These are phyloP conservation scores for Backusella mclennaniae DNA, from an alignment of 192 early-diverging fungal species.

Conservation along the genomic window DNA sequence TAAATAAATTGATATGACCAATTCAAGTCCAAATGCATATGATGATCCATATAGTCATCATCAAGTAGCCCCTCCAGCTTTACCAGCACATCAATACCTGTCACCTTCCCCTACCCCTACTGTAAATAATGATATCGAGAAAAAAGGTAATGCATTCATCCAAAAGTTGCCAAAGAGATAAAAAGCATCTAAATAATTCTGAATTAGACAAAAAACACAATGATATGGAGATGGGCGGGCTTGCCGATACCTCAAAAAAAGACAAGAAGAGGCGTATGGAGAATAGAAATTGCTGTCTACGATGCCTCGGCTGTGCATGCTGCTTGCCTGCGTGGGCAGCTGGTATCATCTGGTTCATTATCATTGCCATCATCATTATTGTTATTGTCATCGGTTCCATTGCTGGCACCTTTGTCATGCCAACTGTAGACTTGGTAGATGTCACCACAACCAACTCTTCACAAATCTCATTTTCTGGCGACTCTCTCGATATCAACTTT, in stretches of 20 bases:
- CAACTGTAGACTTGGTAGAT: slow-evolving; percentile 12
- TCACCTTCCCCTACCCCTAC: neutral
- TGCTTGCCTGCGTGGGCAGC: slow-evolving; percentile 26
- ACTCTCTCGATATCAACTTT: slow-evolving; percentile 21
- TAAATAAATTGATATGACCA: neutral
- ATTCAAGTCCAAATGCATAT: neutral
- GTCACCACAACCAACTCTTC: neutral
- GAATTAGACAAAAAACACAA: slow-evolving; percentile 1
- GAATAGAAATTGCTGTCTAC: slow-evolving; percentile 12
- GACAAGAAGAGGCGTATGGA: slow-evolving; percentile 7
- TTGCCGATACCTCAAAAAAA: neutral
- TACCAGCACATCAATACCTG: neutral
- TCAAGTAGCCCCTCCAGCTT: neutral
- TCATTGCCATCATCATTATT: slow-evolving; percentile 29
- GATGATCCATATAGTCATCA: neutral
- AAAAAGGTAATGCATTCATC: neutral
- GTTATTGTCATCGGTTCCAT: slow-evolving; percentile 36
- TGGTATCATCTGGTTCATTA: slow-evolving; percentile 17
- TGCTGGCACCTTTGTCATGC: slow-evolving; percentile 34
- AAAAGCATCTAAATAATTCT: neutral
- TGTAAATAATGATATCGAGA: neutral
- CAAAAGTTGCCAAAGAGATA: too few relatives aligned
- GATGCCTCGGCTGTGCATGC: slow-evolving; percentile 25
- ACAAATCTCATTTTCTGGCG: neutral
- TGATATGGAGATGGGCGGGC: neutral